Evolutionary conservation across 352 stramenopile species (phyloP).

Genomic region (Aphanomyces euteiches): DNA sequence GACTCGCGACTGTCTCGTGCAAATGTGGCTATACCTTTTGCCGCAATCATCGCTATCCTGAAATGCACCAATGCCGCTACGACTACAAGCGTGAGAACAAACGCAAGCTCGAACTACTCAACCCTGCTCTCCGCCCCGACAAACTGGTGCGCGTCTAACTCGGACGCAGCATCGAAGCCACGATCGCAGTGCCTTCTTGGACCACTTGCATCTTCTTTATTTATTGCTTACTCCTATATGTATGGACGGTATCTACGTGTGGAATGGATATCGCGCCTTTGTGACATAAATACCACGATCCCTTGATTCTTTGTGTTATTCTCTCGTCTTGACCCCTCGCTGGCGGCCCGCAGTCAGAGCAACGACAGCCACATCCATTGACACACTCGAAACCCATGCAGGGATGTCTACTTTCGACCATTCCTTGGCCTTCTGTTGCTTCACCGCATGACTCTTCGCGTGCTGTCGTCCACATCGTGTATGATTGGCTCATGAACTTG

Average conservation of each 20-base stretch:
- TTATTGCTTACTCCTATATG: constrained; percentile 30
- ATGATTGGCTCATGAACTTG: no score
- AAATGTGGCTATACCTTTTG: constrained; percentile 89
- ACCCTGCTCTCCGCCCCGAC: constrained; percentile 24
- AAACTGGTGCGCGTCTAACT: constrained; percentile 29
- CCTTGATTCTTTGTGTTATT: background rate
- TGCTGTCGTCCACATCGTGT: no score
- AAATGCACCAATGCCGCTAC: constrained; percentile 83
- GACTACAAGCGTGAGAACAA: constrained; percentile 86
- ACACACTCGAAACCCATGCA: no score
- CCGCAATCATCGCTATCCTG: constrained; percentile 82
- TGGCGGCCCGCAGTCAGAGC: no score
- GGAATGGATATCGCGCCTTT: constrained; percentile 19
- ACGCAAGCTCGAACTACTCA: constrained; percentile 55
- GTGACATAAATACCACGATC: constrained; percentile 17
- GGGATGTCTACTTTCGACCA: no score
- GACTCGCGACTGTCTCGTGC: constrained; percentile 76
- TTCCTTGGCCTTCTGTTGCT: no score
- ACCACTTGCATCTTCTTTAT: constrained; percentile 22
- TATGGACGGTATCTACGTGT: constrained; percentile 17
- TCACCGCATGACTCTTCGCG: no score
- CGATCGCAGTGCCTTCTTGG: background rate
- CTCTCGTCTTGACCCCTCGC: no score
- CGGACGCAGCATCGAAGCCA: background rate
- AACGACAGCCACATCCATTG: no score